Base-by-base conservation (phyloP, 495 filamentous ascomycete genomes). In the Aspergillus saccharolyticus region DNA sequence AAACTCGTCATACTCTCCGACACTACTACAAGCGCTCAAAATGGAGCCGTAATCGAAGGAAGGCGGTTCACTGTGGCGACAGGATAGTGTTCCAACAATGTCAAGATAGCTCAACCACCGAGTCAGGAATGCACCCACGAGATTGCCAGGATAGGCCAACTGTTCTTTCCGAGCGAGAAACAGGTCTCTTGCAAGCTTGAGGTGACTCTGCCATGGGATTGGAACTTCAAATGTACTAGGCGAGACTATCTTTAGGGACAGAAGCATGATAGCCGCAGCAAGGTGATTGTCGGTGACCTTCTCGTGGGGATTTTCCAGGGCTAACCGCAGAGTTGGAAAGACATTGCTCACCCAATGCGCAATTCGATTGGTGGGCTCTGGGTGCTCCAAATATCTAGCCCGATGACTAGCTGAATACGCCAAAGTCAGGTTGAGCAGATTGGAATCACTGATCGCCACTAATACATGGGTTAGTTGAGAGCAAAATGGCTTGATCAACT, bases 71-170 rank as follows among this genome's bases (percentile, higher is more conserved):
- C 78, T 83, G 61, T 83, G 79, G 54, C 85, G 80, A 46, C 90
- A 89, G 52, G 85, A 89, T 4, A 96, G 77, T 54, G 81, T 81
- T 22, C 89, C 90, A 44, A 95, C 75, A 6, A 93, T 83, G 64
- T 96, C 90, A 21, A 95, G 78, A 69, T 95, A 96, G 9, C 87
- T 86, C 60, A 93, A 87, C 90, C 90, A 96, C 39, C 89, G 85
- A 43, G 81, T 83, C n/a, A 95, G 80, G 67, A 96, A 94, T 45
- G 85, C 88, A 17, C 86, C 87, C 19, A 88, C 82, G 22, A 80
- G 83, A 66, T 92, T 88, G 25, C 61, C 80, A 61, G 68, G 75
- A 61, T 62, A 78, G 63, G 49, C 75, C 63, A 67, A 83, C 70
- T 67, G 86, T 67, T 59, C 79, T 69, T 50, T 84, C 21, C 88